Evolutionary conservation across 805 yeast species (phyloP), one percentile per base, ranked within the genome.

Genomic region (Candida taoyuanica): DNA sequence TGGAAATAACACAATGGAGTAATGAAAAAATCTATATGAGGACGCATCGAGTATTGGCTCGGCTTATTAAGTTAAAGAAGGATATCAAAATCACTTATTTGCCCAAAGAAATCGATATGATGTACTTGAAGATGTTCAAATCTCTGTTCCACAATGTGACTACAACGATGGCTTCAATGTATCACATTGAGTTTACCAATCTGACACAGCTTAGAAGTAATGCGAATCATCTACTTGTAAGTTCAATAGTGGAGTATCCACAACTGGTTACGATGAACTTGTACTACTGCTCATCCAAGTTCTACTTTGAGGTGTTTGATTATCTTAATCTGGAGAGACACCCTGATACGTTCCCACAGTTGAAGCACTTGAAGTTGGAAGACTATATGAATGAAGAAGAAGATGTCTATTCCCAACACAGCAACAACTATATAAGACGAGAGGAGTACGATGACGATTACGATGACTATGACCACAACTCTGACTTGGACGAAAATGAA

Each of bases 401-500:
- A 17, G 54, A 55, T 17, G 42, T 45, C 1, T 49, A 52, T 32
- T 46, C 49, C 5, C 43, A 25, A 27, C 42, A 42, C 31, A 48
- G 50, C 31, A 47, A 49, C 38, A 44, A 49, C 29, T 48, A 48
- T 29, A 34, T 46, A 9, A 37, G 44, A 17, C 44, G 41, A 2
- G 57, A 53, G n/a, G 31, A 41, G 5, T 36, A 19, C 17, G 44
- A 36, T n/a, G 42, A 42, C 15, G 53, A 43, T 34, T 55, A 49
- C 19, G 60, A 58, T 15, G 62, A 60, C 12, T 56, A 55, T 28
- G 65, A 59, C 14, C 56, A 55, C 20, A 58, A 59, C 21, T 58
- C 59, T 3, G 59, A 57, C 17, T 46, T 56, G n/a, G 60, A 56
- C 19, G 64, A 61, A 40, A 65, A 64, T 32, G 58, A 52, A 33